These are phyloP conservation scores for Penicillium aurantiogriseum DNA, from an alignment of 2,329 filamentous ascomycete species.

Conservation along the genomic window DNA sequence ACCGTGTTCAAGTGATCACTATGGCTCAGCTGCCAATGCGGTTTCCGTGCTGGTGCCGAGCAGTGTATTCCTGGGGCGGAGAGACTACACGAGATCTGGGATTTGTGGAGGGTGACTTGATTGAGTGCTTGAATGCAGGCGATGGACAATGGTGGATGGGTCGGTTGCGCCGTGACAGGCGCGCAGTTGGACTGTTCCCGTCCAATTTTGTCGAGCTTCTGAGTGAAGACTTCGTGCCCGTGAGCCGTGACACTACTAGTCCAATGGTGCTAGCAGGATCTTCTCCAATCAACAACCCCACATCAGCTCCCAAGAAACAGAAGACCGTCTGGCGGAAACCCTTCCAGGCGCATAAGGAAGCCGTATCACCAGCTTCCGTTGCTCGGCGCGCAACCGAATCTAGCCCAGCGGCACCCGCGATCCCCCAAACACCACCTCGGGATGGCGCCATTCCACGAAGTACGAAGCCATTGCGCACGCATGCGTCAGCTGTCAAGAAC, in stretches of 20 bases:
- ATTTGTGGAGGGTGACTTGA: conserved; percentile 95
- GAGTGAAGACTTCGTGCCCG: conserved; percentile 77
- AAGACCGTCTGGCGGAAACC: conserved; percentile 63
- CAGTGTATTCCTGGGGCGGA: conserved; percentile 90
- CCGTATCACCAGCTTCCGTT: conserved; percentile 40
- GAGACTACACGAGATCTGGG: conserved; percentile 94
- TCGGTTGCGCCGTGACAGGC: conserved; percentile 80
- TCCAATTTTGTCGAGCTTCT: conserved; percentile 96
- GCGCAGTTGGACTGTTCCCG: conserved; percentile 88
- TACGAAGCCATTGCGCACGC: conserved; percentile 36
- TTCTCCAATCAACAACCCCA: conserved; percentile 42
- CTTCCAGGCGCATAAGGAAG: conserved; percentile 61
- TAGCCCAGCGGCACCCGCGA: conserved; percentile 39
- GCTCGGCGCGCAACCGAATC: conserved; percentile 29
- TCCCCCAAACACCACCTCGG: conserved; percentile 38
- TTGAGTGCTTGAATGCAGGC: conserved; percentile 96
- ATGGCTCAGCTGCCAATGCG: conserved; percentile 65
- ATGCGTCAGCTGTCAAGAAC: conserved; percentile 40
- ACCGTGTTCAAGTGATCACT: conserved; percentile 11
- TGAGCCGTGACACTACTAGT: conserved; percentile 48
- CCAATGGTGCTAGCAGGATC: conserved; percentile 56
- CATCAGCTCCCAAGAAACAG: conserved; percentile 56
- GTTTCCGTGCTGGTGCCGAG: conserved; percentile 89
- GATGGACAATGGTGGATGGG: conserved; percentile 99
- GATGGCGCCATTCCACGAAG: conserved; percentile 34